A percentile compares a stretch with the other conserved stretches of the same genome.
Evolutionary conservation across 805 yeast genomes (phyloP).

Genomic region (Zygoascus ofunaensis): DNA sequence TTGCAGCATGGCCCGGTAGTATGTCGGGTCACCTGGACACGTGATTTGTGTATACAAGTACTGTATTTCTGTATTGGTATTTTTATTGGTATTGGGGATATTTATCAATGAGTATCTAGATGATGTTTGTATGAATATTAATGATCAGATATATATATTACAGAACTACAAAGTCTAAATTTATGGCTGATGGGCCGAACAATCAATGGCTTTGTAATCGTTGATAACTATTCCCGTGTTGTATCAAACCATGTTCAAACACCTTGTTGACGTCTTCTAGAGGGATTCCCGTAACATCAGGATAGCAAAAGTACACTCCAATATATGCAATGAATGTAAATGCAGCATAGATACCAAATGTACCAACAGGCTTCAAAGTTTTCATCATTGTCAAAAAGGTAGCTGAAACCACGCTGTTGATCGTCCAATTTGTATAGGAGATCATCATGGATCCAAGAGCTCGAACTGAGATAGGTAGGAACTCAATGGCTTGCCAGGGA

Average conservation of each 20-base stretch:
- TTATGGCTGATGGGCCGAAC: too few species aligned
- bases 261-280: conserved; percentile 83
- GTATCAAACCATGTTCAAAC: conserved; percentile 53
- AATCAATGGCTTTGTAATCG: background rate
- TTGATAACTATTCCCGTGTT: background rate
- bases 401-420: conserved; percentile 80
- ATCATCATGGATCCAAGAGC: conserved; percentile 86
- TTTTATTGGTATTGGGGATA: too few species aligned
- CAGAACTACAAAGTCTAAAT: too few species aligned
- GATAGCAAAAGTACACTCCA: conserved; percentile 75
- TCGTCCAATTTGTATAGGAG: conserved; percentile 91
- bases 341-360: conserved; percentile 83
- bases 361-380: conserved; percentile 86
- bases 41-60: background rate
- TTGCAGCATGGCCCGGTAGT: conserved; percentile 18
- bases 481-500: conserved; percentile 97
- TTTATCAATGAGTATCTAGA: too few species aligned
- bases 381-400: conserved; percentile 89
- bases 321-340: conserved; percentile 62
- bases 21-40: conserved; percentile 9
- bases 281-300: conserved; percentile 84
- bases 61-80: background rate
- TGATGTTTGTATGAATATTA: too few species aligned
- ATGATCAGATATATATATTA: too few species aligned
- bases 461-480: conserved; percentile 87